Evolutionary conservation across 495 filamentous ascomycete genomes (phyloP).

Genomic region (Penicillium taxi): DNA sequence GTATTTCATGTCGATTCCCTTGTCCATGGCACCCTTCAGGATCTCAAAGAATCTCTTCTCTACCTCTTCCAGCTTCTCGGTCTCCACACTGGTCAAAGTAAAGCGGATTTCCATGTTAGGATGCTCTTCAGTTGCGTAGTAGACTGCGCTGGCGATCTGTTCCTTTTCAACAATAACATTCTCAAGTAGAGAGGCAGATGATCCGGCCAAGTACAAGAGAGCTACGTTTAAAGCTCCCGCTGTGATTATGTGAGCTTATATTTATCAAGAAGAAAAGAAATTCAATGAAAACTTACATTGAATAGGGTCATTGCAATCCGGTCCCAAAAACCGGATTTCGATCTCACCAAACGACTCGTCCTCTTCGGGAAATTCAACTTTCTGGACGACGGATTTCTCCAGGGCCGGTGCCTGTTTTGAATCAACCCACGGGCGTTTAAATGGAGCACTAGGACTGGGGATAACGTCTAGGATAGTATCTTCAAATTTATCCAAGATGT

Average conservation of each 20-base stretch:
- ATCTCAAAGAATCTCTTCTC: constrained; percentile 80
- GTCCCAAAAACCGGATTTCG: constrained; percentile 75
- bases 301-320: constrained; percentile 57
- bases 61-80: constrained; percentile 72
- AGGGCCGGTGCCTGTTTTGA: constrained; percentile 68
- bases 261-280: neutral
- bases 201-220: constrained; percentile 79
- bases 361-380: constrained; percentile 89
- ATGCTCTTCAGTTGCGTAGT: constrained; percentile 64
- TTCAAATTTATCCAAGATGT: constrained; percentile 81
- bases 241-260: constrained; percentile 17
- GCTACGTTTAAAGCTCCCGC: constrained; percentile 67
- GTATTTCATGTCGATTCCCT: constrained; percentile 81
- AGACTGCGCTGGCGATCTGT: constrained; percentile 76
- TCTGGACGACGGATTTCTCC: constrained; percentile 59
- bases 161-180: constrained; percentile 91
- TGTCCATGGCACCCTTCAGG: constrained; percentile 66
- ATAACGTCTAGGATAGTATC: constrained; percentile 75
- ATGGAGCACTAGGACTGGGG: constrained; percentile 61
- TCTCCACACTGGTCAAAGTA: constrained; percentile 74
- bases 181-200: constrained; percentile 84
- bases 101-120: constrained; percentile 80
- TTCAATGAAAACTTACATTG: constrained; percentile 34
- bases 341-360: constrained; percentile 90
- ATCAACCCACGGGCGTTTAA: constrained; percentile 85